Conservation (phyloP, 176 grass and related monocot species). For the Rhynchospora breviuscula region DNA sequence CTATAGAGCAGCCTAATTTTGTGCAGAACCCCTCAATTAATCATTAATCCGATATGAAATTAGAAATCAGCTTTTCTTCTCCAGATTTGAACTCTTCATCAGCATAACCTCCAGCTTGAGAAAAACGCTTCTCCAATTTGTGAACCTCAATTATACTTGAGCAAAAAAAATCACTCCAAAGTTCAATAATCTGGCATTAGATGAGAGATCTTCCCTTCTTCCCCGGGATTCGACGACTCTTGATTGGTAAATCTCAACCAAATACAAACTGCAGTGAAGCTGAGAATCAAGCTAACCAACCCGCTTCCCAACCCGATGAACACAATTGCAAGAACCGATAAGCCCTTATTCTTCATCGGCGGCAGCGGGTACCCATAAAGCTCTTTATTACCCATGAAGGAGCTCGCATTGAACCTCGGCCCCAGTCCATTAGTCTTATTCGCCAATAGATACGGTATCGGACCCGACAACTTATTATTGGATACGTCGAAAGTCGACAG, state of each 20-base stretch:
- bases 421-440: slow-evolving; percentile 35
- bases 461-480: slow-evolving; percentile 48
- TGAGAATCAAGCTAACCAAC: slow-evolving; percentile 57
- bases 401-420: slow-evolving; percentile 63
- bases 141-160: background rate
- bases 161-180: background rate
- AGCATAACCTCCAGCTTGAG: background rate
- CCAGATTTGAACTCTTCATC: background rate
- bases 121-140: background rate
- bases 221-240: slow-evolving; percentile 27
- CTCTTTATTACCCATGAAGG: slow-evolving; percentile 52
- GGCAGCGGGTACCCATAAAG: slow-evolving; percentile 70
- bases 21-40: slow-evolving; percentile 10
- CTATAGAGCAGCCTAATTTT: background rate
- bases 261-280: slow-evolving; percentile 73
- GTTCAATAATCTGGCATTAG: slow-evolving; percentile 72
- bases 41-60: slow-evolving; percentile 21
- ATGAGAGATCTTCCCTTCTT: slow-evolving; percentile 79
- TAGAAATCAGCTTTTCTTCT: slow-evolving; percentile 17
- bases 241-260: slow-evolving; percentile 57
- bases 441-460: slow-evolving; percentile 52
- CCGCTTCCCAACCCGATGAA: slow-evolving; percentile 71
- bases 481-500: slow-evolving; percentile 72
- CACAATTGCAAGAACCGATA: slow-evolving; percentile 75
- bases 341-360: slow-evolving; percentile 24